These are phyloP conservation scores for Alternaria sp. DNA, from an alignment of 2,329 filamentous ascomycete genomes.

Conservation along the genomic window DNA sequence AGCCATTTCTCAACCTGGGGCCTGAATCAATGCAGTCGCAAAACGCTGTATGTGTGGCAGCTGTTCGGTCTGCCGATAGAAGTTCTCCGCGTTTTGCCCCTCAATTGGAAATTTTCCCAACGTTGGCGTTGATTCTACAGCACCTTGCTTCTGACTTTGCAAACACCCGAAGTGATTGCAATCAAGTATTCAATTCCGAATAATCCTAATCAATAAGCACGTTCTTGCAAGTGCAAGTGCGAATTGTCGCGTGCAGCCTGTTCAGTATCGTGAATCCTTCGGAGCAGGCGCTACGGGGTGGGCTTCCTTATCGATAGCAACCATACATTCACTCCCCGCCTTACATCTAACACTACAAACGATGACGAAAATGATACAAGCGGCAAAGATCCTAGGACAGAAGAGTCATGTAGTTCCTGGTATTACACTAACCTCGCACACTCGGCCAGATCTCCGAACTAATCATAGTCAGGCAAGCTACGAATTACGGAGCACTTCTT, in stretches of 20 bases:
- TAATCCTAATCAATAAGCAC: not conserved
- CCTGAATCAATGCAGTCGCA: not conserved
- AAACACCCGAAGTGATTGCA: not conserved
- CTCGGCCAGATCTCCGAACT: not conserved
- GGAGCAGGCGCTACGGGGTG: slow-evolving; percentile 28
- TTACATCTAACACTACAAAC: slow-evolving; percentile 6
- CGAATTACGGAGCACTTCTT: slow-evolving; percentile 85
- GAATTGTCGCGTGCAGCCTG: not conserved
- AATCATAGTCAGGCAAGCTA: slow-evolving; percentile 68
- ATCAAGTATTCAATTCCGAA: not conserved
- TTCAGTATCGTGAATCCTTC: slow-evolving; percentile 7
- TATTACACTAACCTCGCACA: slow-evolving; percentile 20
- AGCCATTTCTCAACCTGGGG: slow-evolving; percentile 51
- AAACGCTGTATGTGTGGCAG: not conserved
- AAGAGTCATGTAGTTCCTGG: slow-evolving; percentile 56
- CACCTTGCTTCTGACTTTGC: not conserved
- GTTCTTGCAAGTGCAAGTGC: not conserved
- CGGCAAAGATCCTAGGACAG: slow-evolving; percentile 58
- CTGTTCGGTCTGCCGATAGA: not conserved
- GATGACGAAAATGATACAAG: slow-evolving; percentile 47
- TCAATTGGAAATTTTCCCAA: slow-evolving; percentile 31
- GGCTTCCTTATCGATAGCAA: slow-evolving; percentile 31
- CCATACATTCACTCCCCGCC: slow-evolving; percentile 22
- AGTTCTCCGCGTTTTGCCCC: slow-evolving; percentile 23
- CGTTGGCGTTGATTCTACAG: not conserved